Percentiles rank a stretch among this genome's conserved stretches.
These are phyloP conservation scores for Colletotrichum sp. DNA, from an alignment of 2,329 filamentous ascomycete genomes.

Conservation along the genomic window DNA sequence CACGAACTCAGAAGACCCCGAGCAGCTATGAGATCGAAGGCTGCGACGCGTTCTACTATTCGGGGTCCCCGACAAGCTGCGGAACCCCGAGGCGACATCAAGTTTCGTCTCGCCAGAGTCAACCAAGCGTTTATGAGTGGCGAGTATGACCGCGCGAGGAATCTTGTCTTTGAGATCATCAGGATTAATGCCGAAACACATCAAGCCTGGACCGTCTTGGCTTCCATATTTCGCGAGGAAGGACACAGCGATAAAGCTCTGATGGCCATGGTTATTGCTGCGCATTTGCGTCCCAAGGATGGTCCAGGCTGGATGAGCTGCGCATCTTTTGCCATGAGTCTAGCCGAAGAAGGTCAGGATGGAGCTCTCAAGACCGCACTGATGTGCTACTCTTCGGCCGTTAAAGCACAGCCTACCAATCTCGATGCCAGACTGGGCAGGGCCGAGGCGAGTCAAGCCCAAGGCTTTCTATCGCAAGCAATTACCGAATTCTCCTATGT, in stretches of 20 bases:
- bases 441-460: constrained; percentile 61
- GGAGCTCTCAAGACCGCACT: constrained; percentile 58
- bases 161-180: constrained; percentile 66
- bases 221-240: constrained; percentile 65
- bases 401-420: constrained; percentile 62
- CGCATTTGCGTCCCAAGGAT: constrained; percentile 67
- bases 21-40: constrained; percentile 26
- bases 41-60: constrained; percentile 25
- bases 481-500: constrained; percentile 62
- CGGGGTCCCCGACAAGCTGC: constrained; percentile 64
- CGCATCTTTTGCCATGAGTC: constrained; percentile 61
- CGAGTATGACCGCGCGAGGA: constrained; percentile 64
- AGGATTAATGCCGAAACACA: constrained; percentile 72
- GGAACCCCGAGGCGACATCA: constrained; percentile 75
- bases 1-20: constrained; percentile 17
- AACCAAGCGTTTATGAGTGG: constrained; percentile 70
- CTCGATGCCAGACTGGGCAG: constrained; percentile 64
- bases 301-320: constrained; percentile 63
- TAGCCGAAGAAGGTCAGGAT: constrained; percentile 51
- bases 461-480: constrained; percentile 58
- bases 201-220: constrained; percentile 67
- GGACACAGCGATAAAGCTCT: constrained; percentile 62
- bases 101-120: constrained; percentile 68
- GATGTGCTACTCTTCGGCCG: constrained; percentile 64
- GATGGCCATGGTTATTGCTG: constrained; percentile 65